These are phyloP conservation scores for Phytopythium cucurbitacearum DNA, from an alignment of 352 stramenopile species.

Conservation along the genomic window DNA sequence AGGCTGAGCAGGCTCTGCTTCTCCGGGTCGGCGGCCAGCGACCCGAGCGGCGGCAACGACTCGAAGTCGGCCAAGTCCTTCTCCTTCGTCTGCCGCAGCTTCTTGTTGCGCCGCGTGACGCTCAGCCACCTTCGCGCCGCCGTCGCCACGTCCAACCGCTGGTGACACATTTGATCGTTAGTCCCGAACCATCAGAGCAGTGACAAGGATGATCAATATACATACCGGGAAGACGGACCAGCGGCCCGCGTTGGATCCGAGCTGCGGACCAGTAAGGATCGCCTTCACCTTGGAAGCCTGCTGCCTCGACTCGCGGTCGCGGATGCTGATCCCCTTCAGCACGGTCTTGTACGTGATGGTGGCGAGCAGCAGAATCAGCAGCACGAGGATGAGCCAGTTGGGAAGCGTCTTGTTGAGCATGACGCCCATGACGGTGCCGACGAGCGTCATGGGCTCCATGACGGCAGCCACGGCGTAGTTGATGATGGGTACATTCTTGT, in stretches of 20 bases:
- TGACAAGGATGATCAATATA: background rate
- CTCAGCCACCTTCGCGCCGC: conserved; percentile 57
- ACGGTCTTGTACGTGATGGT: conserved; percentile 76
- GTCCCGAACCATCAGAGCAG: too few species aligned
- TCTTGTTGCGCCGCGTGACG: conserved; percentile 57
- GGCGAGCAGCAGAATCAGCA: conserved; percentile 72
- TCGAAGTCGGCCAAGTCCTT: conserved; percentile 70
- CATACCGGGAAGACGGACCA: conserved; percentile 72
- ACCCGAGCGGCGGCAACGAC: conserved; percentile 39
- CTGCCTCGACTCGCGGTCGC: conserved; percentile 39
- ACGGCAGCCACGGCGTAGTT: conserved; percentile 98
- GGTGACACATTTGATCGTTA: background rate
- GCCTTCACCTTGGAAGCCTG: conserved; percentile 42
- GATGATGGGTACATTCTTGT: conserved; percentile 91
- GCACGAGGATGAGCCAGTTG: conserved; percentile 77
- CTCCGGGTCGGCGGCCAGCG: conserved; percentile 5
- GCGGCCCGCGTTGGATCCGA: conserved; percentile 20
- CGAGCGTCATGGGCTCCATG: conserved; percentile 94
- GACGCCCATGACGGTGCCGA: conserved; percentile 75
- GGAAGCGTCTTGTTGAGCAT: conserved; percentile 83
- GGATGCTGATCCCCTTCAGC: conserved; percentile 44
- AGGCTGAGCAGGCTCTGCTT: conserved; percentile 6
- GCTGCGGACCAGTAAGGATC: conserved; percentile 25
- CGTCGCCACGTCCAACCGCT: conserved; percentile 66
- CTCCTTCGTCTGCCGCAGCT: conserved; percentile 27